Percentiles rank a stretch among this genome's conserved stretches.
Evolutionary conservation across 2,329 filamentous ascomycete species (phyloP).

Genomic region (Penicillium janthinellum): DNA sequence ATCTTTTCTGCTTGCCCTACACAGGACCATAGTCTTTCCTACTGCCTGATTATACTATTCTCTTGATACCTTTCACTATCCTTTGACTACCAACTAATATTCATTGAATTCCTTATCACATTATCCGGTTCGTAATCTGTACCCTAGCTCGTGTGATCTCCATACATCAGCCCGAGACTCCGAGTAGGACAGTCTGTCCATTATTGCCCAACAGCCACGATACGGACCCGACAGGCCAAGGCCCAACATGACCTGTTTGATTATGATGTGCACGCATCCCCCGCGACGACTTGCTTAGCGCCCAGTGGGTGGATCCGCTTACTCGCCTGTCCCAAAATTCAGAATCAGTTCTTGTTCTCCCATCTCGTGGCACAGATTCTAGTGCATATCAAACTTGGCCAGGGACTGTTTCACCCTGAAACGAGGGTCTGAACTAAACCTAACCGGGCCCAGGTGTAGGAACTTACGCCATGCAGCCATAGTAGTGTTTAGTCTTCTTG

Average conservation of each 20-base stretch:
- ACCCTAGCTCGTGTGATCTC: not conserved
- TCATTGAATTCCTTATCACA: not conserved
- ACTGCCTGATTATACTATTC: not conserved
- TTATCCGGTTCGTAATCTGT: not conserved
- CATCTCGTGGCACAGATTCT: too few relatives aligned
- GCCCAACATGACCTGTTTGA: constrained; percentile 19
- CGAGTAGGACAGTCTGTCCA: not conserved
- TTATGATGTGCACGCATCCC: constrained; percentile 30
- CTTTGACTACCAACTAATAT: not conserved
- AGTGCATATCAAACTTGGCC: not conserved
- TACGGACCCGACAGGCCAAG: constrained; percentile 6
- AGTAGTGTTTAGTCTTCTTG: too few relatives aligned
- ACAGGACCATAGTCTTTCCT: constrained; percentile 2
- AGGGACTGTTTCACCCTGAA: not conserved
- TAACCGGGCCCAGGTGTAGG: too few relatives aligned
- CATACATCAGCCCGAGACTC: too few relatives aligned
- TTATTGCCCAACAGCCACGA: not conserved
- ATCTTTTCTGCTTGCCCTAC: not conserved
- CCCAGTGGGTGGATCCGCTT: not conserved
- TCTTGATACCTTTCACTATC: not conserved
- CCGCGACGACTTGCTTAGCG: constrained; percentile 23
- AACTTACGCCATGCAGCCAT: too few relatives aligned
- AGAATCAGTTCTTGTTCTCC: too few relatives aligned
- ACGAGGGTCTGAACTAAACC: not conserved
- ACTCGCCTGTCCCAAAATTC: too few relatives aligned